phyloP scores from a whole-genome alignment of 768 basidiomycete species.

The Phylloporus sp. region DNA sequence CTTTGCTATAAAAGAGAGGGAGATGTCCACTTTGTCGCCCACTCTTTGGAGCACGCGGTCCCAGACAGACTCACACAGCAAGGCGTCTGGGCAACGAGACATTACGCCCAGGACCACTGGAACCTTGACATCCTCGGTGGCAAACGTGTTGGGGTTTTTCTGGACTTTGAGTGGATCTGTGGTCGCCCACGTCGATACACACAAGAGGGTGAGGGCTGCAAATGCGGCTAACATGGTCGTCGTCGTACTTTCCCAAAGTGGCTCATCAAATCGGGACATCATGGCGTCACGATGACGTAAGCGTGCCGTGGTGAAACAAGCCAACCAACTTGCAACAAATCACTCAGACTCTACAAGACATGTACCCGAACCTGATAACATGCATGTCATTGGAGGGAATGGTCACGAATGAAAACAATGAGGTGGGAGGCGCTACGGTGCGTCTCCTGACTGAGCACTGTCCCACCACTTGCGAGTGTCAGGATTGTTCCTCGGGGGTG shows the following conservation, averaged over 20 bases:
- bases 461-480: constrained; percentile 61
- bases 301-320: neutral
- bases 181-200: constrained; percentile 10
- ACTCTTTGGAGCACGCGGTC: constrained; percentile 65
- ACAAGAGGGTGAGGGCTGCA: constrained; percentile 14
- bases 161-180: constrained; percentile 20
- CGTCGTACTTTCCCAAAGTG: constrained; percentile 10
- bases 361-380: constrained; percentile 10
- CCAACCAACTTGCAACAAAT: neutral
- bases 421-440: constrained; percentile 30
- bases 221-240: constrained; percentile 21
- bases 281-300: constrained; percentile 31
- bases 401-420: constrained; percentile 26
- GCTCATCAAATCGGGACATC: neutral
- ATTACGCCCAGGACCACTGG: constrained; percentile 57
- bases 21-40: constrained; percentile 60
- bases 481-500: constrained; percentile 55
- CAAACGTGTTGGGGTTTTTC: constrained; percentile 8
- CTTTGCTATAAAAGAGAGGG: constrained; percentile 72
- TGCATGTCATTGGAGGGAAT: constrained; percentile 13
- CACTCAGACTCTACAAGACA: constrained; percentile 8
- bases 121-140: constrained; percentile 37
- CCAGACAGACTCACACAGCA: constrained; percentile 76
- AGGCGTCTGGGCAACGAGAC: constrained; percentile 78
- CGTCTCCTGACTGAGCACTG: constrained; percentile 33